Evolutionary conservation across 23 red algal species (phyloP).

Genomic region (Gracilariopsis chorda): DNA sequence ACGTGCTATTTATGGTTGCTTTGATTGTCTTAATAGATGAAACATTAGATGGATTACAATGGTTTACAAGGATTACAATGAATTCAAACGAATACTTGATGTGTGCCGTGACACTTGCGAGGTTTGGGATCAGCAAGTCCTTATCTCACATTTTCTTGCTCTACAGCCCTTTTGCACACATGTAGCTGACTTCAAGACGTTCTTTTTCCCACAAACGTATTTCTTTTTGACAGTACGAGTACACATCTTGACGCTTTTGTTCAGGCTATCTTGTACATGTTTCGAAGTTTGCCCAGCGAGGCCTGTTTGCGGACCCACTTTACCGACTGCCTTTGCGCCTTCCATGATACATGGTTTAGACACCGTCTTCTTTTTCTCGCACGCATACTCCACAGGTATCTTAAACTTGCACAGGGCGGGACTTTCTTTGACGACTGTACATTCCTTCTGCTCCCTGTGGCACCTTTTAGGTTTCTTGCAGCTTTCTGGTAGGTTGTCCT

Average conservation of each 20-base stretch:
- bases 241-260: not conserved
- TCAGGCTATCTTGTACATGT: too few relatives aligned
- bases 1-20: too few relatives aligned
- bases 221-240: slow-evolving; percentile 2
- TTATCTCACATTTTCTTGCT: slow-evolving; percentile 10
- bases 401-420: not conserved
- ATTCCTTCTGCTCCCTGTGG: not conserved
- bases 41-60: too few relatives aligned
- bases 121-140: too few relatives aligned
- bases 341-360: not conserved
- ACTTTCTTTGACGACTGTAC: not conserved
- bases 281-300: too few relatives aligned
- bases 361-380: slow-evolving; percentile 44
- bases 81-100: too few relatives aligned
- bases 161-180: slow-evolving; percentile 21
- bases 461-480: not conserved
- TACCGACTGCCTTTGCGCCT: too few relatives aligned
- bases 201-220: not conserved
- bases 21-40: too few relatives aligned
- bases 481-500: not conserved
- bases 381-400: not conserved
- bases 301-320: too few relatives aligned
- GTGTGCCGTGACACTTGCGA: too few relatives aligned
- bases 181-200: not conserved
- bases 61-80: too few relatives aligned